Percentiles rank a stretch among this genome's conserved stretches.
Evolutionary conservation across 305 asterid genomes (phyloP).

Genomic region (Ilex paraguariensis): DNA sequence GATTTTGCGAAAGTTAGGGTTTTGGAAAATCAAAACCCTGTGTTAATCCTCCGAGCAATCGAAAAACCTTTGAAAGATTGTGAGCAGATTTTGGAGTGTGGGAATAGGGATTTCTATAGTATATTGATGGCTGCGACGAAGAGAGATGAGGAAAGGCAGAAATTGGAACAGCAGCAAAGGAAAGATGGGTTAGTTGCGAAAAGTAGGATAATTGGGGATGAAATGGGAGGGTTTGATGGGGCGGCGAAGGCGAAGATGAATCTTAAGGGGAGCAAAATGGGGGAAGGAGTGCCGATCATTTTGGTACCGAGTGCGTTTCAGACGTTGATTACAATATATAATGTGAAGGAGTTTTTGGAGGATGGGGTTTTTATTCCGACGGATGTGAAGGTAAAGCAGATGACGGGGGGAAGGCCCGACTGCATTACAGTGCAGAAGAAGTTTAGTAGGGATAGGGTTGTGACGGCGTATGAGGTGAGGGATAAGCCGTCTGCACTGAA

Average conservation of each 20-base stretch:
- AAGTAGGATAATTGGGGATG: slow-evolving; percentile 63
- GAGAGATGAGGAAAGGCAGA: slow-evolving; percentile 84
- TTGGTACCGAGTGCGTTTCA: slow-evolving; percentile 91
- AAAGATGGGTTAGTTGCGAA: slow-evolving; percentile 87
- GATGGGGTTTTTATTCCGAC: slow-evolving; percentile 89
- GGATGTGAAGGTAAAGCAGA: slow-evolving; percentile 82
- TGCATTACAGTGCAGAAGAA: slow-evolving; percentile 97
- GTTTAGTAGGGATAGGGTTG: slow-evolving; percentile 94
- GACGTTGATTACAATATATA: slow-evolving; percentile 81
- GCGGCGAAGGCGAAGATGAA: slow-evolving; percentile 31
- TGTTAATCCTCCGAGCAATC: slow-evolving; percentile 54
- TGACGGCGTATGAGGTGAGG: slow-evolving; percentile 94
- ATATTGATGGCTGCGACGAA: slow-evolving; percentile 63
- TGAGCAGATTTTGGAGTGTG: slow-evolving; percentile 63
- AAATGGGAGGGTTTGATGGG: slow-evolving; percentile 32
- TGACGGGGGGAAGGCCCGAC: slow-evolving; percentile 84
- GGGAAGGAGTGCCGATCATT: slow-evolving; percentile 95
- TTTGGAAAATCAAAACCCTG: slow-evolving; percentile 26
- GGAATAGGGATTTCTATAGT: slow-evolving; percentile 66
- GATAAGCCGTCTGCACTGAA: slow-evolving; percentile 95
- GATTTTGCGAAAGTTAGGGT: not conserved
- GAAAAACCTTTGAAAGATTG: slow-evolving; percentile 81
- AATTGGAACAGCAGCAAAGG: slow-evolving; percentile 73
- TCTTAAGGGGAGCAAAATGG: slow-evolving; percentile 71
- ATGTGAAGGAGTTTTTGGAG: slow-evolving; percentile 95